Base-by-base conservation (phyloP, 1,284 basidiomycete species). In the Inonotus obliquus region DNA sequence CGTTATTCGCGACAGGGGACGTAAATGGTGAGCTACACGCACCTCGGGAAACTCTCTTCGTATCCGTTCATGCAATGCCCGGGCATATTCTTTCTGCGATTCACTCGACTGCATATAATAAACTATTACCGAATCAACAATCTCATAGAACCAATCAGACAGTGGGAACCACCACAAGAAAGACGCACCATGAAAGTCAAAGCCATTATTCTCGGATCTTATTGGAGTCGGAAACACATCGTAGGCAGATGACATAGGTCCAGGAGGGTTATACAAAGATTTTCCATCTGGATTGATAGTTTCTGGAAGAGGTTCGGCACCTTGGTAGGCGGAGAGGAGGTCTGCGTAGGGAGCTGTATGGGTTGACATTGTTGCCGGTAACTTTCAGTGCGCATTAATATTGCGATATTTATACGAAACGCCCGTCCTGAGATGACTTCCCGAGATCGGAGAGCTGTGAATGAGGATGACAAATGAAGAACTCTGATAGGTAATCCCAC, bases 31-130 rank as follows among this genome's bases (percentile, higher is more conserved):
- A 17, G 7, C 0, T 3, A 11, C 21, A 13, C 38, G 14, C 68
- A 83, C 84, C 77, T 91, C 89, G 23, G 89, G 88, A 70, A 89
- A 91, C 67, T 90, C 88, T 60, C 81, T 70, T 17, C 80, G 72
- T 44, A 90, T 76, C n/a, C 82, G 76, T 64, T 86, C 83, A 64
- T 89, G 83, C 52, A 91, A 74, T 56, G 83, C 77, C n/a, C 73
- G 75, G 0, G 85, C 87, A 59, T 80, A 83, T 53, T 79, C 72
- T 0, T 72, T 62, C 57, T 90, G 78, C 3, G 69, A 68, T 1
- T 76, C 71, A n/a, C 76, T 73, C n/a, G 68, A 68, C 37, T 76
- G 80, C 71, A 81, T 80, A 70, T 52, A 52, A 66, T 90, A 90
- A 27, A 90, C 86, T 87, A 59, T 7, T 1, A 27, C 1, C n/a